Percentiles rank a stretch among this genome's conserved stretches.
These are phyloP conservation scores for Crucihimalaya himalaica DNA, from an alignment of 345 rosid species.

Conservation along the genomic window DNA sequence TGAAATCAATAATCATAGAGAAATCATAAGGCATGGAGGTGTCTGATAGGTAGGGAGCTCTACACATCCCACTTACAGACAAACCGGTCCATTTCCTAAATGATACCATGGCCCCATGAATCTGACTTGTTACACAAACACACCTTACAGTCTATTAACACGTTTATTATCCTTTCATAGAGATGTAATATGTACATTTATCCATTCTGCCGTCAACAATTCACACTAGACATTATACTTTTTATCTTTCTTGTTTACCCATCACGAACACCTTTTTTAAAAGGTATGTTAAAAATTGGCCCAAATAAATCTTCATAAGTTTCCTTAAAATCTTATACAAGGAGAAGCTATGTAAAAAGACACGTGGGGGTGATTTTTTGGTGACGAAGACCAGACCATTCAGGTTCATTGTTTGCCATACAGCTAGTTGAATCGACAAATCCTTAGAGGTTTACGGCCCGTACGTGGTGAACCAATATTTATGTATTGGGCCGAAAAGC, in stretches of 20 bases:
- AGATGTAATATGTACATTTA: background rate
- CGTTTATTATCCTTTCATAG: constrained; percentile 3
- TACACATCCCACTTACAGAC: constrained; percentile 28
- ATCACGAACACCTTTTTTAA: background rate
- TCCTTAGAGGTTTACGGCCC: background rate
- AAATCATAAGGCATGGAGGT: constrained; percentile 41
- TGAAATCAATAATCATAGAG: constrained; percentile 25
- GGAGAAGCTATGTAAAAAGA: background rate
- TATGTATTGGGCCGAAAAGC: constrained; percentile 1
- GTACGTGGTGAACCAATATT: background rate
- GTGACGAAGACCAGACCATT: constrained; percentile 12
- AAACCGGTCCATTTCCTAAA: constrained; percentile 28
- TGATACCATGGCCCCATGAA: constrained; percentile 36
- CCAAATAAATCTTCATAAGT: background rate
- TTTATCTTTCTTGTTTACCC: background rate
- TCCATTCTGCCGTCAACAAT: background rate
- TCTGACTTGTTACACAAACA: constrained; percentile 28
- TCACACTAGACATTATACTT: background rate
- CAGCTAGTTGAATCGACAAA: background rate
- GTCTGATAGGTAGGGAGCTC: constrained; percentile 43
- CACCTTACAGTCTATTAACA: constrained; percentile 14
- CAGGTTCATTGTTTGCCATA: constrained; percentile 18
- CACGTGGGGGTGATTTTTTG: background rate
- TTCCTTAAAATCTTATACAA: background rate
- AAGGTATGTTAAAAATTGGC: too few species aligned